Base-by-base conservation (phyloP, 148 eudicot species). In the Rhododendron williamsianum region DNA sequence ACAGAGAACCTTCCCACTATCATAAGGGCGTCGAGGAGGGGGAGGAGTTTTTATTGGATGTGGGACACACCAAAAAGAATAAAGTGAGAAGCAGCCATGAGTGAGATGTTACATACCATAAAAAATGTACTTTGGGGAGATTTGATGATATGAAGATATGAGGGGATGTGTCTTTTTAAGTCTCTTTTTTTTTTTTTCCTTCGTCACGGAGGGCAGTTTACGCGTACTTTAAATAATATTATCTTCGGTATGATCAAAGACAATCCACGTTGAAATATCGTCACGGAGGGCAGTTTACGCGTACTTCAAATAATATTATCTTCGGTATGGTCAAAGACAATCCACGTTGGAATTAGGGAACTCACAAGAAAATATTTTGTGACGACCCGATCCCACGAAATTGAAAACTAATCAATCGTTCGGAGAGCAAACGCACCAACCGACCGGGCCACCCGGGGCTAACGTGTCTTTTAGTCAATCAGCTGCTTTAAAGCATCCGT, bases 1-100 rank as follows among this genome's bases (percentile, higher is more conserved):
- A 76, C 45, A 89, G 54, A 82, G 89, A 89, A 87, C 71, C 87
- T 85, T 89, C 89, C 89, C 89, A 85, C 86, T 82, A 82, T 81
- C 67, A 80, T 77, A 80, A 63, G 84, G 86, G 71, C 81, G 52
- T 63, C 38, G 58, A 71, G 45, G 81, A 84, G 89, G 81, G 84
- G 43, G 81, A 60, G 60, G 60, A 54, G 60, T 54, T 51, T 84
- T 85, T 77, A 84, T 80, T 85, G 72, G 54, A 15, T 81, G 88
- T 84, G 90, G 87, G 87, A 78, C 87, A 51, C 83, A 60, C 2
- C 1, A 23, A 33, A 46, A 38, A 12, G 43, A 83, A 45, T 36
- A 51, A 76, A 82, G 80, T 15, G 67, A 51, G 63, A 77, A 45
- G 65, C 6, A 81, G 45, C 35, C 18, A 76, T 56, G 38, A 45